Evolutionary conservation across 2,329 filamentous ascomycete species (phyloP).

Genomic region (Ophiocordyceps camponoti-saundersi): DNA sequence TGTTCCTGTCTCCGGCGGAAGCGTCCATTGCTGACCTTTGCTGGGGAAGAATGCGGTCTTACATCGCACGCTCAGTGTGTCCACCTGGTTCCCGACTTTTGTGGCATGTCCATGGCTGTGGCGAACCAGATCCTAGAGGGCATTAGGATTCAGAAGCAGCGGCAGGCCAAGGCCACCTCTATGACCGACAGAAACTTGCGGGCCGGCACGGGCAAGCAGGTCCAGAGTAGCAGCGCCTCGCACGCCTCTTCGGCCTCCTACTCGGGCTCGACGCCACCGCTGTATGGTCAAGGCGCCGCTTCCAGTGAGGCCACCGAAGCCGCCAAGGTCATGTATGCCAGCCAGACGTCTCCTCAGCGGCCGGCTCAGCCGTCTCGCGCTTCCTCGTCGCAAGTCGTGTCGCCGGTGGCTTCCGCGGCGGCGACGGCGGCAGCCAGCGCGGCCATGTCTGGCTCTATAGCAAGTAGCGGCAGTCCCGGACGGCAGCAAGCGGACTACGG

Average conservation of each 20-base stretch:
- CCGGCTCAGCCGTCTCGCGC: slow-evolving; percentile 33
- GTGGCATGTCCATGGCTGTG: slow-evolving; percentile 96
- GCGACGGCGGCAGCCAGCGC: slow-evolving; percentile 38
- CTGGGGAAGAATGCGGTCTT: slow-evolving; percentile 58
- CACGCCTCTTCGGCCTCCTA: slow-evolving; percentile 17
- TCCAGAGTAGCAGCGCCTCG: slow-evolving; percentile 18
- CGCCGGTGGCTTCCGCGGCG: slow-evolving; percentile 28
- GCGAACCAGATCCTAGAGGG: slow-evolving; percentile 87
- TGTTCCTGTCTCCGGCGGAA: slow-evolving; percentile 6
- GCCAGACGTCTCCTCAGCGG: slow-evolving; percentile 33
- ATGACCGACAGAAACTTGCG: slow-evolving; percentile 54
- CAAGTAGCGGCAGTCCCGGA: slow-evolving; percentile 17
- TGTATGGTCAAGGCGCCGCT: slow-evolving; percentile 1
- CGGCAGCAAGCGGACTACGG: slow-evolving; percentile 16
- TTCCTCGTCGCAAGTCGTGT: slow-evolving; percentile 36
- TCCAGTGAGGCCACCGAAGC: slow-evolving; percentile 38
- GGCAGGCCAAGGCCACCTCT: slow-evolving; percentile 37
- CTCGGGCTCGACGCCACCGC: slow-evolving; percentile 10
- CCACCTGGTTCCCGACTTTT: slow-evolving; percentile 95
- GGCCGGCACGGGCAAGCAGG: slow-evolving; percentile 26
- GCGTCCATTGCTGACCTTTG: neutral
- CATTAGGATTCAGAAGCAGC: slow-evolving; percentile 61
- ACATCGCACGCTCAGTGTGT: slow-evolving; percentile 85
- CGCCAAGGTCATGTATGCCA: slow-evolving; percentile 44
- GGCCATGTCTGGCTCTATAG: slow-evolving; percentile 34